phyloP scores from a whole-genome alignment of 2,329 filamentous ascomycete genomes.

The Aureobasidium sp. region DNA sequence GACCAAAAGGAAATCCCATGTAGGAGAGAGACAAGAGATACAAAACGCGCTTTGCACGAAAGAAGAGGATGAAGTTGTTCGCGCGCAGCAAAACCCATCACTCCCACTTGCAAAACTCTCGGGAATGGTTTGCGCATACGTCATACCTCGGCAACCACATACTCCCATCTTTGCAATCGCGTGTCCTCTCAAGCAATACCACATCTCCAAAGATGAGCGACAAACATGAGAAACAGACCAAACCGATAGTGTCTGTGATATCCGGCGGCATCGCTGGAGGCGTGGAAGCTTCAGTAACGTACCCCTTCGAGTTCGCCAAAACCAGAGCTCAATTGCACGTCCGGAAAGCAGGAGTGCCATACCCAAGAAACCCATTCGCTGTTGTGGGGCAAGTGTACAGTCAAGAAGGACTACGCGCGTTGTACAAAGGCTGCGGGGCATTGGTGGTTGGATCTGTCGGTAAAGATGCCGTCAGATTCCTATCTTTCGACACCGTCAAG shows the following conservation, averaged over 20 bases:
- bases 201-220: background rate
- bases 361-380: constrained; percentile 46
- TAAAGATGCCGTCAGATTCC: constrained; percentile 58
- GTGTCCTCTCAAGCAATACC: background rate
- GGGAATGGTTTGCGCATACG: background rate
- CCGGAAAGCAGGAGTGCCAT: constrained; percentile 31
- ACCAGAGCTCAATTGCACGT: constrained; percentile 48
- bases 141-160: background rate
- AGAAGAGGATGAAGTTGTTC: background rate
- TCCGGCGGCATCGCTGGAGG: constrained; percentile 30
- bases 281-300: constrained; percentile 31
- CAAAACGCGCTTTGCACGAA: too few relatives aligned
- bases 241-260: constrained; percentile 26
- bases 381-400: constrained; percentile 48
- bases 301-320: constrained; percentile 61
- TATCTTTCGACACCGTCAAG: constrained; percentile 58
- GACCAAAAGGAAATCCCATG: too few relatives aligned
- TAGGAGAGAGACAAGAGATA: too few relatives aligned
- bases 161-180: background rate
- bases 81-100: background rate
- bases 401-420: constrained; percentile 47
- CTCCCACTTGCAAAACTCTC: background rate
- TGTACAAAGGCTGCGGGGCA: constrained; percentile 56
- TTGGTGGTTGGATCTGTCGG: constrained; percentile 51
- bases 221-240: constrained; percentile 17